Conservation (phyloP, 345 rosid genomes). For the Eucalyptus polyanthemos region DNA sequence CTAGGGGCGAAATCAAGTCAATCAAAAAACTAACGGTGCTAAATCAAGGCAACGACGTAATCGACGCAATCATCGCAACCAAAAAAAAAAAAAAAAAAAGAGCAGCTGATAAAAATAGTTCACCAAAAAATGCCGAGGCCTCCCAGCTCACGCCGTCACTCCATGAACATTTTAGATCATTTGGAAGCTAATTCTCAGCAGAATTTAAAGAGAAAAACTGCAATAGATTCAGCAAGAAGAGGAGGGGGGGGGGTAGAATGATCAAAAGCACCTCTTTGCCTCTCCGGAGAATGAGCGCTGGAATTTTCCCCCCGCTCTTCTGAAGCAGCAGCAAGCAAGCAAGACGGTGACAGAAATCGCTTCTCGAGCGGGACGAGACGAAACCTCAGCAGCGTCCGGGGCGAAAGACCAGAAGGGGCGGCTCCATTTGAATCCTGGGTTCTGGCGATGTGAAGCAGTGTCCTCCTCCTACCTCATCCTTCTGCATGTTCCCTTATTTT, state of each 20-base stretch:
- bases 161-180: neutral
- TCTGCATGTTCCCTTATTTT: neutral
- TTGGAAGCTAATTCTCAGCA: neutral
- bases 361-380: neutral
- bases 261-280: neutral
- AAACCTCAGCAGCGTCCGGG: neutral
- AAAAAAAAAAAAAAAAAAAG: neutral
- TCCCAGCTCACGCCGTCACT: neutral
- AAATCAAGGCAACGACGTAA: neutral
- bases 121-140: neutral
- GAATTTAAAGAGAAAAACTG: neutral
- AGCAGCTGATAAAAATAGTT: neutral
- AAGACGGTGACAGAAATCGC: neutral
- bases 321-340: neutral
- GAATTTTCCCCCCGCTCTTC: neutral
- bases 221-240: neutral
- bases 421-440: neutral
- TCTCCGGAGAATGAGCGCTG: neutral
- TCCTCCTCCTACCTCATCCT: neutral
- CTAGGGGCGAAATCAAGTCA: neutral
- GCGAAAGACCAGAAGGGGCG: neutral
- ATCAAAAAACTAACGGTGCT: neutral
- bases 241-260: fast-evolving
- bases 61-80: neutral
- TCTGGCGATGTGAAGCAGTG: neutral